Conservation (phyloP, 805 yeast genomes). For the Suhomyces prunicola region DNA sequence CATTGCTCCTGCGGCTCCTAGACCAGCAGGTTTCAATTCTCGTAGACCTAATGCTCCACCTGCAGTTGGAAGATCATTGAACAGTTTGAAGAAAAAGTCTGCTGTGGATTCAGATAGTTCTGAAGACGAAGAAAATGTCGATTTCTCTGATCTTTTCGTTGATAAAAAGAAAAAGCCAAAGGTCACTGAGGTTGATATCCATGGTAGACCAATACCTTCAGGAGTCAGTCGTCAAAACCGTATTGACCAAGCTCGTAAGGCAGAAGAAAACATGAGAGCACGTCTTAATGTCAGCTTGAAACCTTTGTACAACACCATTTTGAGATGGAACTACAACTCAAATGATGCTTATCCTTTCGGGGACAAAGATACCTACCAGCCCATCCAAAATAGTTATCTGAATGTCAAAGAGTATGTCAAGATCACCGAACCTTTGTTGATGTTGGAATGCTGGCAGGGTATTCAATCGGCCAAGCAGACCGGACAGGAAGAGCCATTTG, state of each 20-base stretch:
- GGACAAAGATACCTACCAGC: conserved; percentile 36
- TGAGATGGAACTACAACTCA: conserved; percentile 73
- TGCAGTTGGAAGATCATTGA: conserved; percentile 37
- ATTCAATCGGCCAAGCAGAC: conserved; percentile 70
- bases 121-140: conserved; percentile 36
- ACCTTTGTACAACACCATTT: conserved; percentile 65
- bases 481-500: conserved; percentile 58
- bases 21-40: conserved; percentile 55
- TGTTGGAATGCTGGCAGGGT: conserved; percentile 93
- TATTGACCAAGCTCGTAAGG: conserved; percentile 41
- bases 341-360: conserved; percentile 58
- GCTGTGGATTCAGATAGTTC: conserved; percentile 32
- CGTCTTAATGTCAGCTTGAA: conserved; percentile 75
- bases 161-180: conserved; percentile 32
- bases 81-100: conserved; percentile 30
- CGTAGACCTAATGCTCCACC: conserved; percentile 15
- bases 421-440: conserved; percentile 72
- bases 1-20: conserved; percentile 45
- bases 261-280: conserved; percentile 73
- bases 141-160: conserved; percentile 39
- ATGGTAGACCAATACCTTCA: conserved; percentile 33
- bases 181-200: conserved; percentile 41
- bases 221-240: conserved; percentile 18
- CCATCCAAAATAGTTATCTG: conserved; percentile 54
- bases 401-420: conserved; percentile 63